Evolutionary conservation across 768 basidiomycete genomes (phyloP).

Genomic region (Porphyrellus cyaneotinctus): DNA sequence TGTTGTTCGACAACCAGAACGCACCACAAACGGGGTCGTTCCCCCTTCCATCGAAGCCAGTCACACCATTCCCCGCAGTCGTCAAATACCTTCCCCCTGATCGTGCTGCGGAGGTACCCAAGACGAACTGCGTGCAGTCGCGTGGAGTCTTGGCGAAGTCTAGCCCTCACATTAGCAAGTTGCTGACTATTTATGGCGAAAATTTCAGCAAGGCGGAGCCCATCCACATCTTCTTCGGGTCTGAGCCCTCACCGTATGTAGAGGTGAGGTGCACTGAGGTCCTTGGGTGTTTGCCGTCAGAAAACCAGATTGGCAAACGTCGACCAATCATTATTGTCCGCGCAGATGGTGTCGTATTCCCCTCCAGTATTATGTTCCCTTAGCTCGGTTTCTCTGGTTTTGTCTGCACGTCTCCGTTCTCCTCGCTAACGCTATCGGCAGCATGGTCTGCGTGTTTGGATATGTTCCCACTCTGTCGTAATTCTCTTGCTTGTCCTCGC

Average conservation of each 20-base stretch:
- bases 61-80: constrained; percentile 82
- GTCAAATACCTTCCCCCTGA: constrained; percentile 91
- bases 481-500: constrained; percentile 12
- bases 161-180: constrained; percentile 71
- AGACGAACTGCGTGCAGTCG: constrained; percentile 61
- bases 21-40: constrained; percentile 67
- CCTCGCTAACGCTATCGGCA: constrained; percentile 24
- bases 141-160: constrained; percentile 72
- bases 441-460: constrained; percentile 26
- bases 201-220: constrained; percentile 84
- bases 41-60: constrained; percentile 75
- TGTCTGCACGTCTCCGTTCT: constrained; percentile 16
- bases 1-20: constrained; percentile 76
- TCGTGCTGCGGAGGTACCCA: constrained; percentile 78
- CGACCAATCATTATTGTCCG: constrained; percentile 80
- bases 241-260: constrained; percentile 80
- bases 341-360: constrained; percentile 84
- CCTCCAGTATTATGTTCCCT: constrained; percentile 77
- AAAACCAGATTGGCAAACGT: constrained; percentile 60
- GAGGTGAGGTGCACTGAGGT: constrained; percentile 88
- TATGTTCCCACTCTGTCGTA: constrained; percentile 21
- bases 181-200: constrained; percentile 85
- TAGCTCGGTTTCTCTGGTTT: constrained; percentile 35
- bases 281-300: constrained; percentile 75
- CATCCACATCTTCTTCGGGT: constrained; percentile 80